These are phyloP conservation scores for Amoeboaphelidium protococcarum DNA, from an alignment of 371 early-diverging fungal species.

Conservation along the genomic window DNA sequence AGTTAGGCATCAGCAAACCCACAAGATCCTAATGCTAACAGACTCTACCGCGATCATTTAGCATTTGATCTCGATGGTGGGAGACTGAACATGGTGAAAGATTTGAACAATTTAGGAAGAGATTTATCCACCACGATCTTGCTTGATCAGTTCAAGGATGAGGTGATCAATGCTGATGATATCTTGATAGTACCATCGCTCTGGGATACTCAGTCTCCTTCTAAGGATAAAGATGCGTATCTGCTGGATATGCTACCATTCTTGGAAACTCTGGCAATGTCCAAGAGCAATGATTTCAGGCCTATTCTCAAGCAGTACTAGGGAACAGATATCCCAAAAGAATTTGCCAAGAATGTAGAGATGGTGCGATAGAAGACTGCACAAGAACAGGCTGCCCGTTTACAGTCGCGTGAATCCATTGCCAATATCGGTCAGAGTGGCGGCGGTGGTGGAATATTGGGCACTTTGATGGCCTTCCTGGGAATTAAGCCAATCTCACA, in stretches of 20 bases:
- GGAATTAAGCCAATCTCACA: no score
- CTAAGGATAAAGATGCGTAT: constrained; percentile 46
- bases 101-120: constrained; percentile 68
- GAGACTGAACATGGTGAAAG: no score
- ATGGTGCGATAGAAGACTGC: neutral
- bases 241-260: constrained; percentile 61
- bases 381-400: neutral
- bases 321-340: constrained; percentile 34
- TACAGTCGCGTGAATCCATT: neutral
- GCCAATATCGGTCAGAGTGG: no score
- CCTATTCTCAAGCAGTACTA: constrained; percentile 31
- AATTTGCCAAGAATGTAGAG: constrained; percentile 12
- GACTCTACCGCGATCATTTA: no score
- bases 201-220: no score
- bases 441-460: no score
- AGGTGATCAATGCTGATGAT: no score
- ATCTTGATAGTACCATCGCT: no score
- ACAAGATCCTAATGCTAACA: constrained; percentile 56
- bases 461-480: no score
- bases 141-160: no score
- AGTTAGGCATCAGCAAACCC: constrained; percentile 48
- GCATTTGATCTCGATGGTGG: no score
- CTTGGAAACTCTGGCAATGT: constrained; percentile 45
- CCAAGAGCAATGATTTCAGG: constrained; percentile 44
- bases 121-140: constrained; percentile 72